phyloP scores from a whole-genome alignment of 2,329 filamentous ascomycete genomes.

The Monilinia aucupariae region DNA sequence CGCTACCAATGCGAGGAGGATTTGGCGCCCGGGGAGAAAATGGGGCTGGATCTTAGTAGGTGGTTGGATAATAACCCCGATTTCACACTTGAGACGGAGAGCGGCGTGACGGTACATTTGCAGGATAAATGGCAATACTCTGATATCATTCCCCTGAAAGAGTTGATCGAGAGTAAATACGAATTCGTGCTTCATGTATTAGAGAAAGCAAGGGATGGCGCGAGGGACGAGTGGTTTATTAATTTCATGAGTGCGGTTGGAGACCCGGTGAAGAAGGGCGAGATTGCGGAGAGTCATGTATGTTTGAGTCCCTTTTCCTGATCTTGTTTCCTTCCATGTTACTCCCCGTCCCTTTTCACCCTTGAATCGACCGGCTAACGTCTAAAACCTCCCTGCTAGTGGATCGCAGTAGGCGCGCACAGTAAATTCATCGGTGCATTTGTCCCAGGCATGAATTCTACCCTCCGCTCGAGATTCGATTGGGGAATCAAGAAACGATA shows the following conservation, averaged over 20 bases:
- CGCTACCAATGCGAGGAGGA: conserved; percentile 51
- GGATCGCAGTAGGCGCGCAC: conserved; percentile 43
- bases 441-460: conserved; percentile 42
- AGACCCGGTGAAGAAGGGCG: conserved; percentile 35
- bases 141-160: conserved; percentile 36
- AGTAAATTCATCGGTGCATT: conserved; percentile 38
- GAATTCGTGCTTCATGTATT: conserved; percentile 38
- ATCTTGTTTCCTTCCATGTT: not conserved
- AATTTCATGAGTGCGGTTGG: conserved; percentile 43
- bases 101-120: conserved; percentile 38
- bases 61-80: conserved; percentile 65
- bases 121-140: conserved; percentile 46
- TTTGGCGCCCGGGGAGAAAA: conserved; percentile 32
- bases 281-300: conserved; percentile 39
- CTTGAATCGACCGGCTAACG: not conserved
- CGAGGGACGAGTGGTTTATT: conserved; percentile 36
- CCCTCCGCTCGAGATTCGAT: conserved; percentile 35
- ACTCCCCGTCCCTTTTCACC: not conserved
- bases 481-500: conserved; percentile 29
- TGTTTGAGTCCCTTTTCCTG: not conserved
- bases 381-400: conserved; percentile 17
- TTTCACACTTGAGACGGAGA: conserved; percentile 43
- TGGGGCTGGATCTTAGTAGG: conserved; percentile 38
- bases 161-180: conserved; percentile 40
- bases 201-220: conserved; percentile 31